Percentiles rank a stretch among this genome's conserved stretches.
These are phyloP conservation scores for Dothidotthia symphoricarpi DNA, from an alignment of 2,329 filamentous ascomycete species.

Conservation along the genomic window DNA sequence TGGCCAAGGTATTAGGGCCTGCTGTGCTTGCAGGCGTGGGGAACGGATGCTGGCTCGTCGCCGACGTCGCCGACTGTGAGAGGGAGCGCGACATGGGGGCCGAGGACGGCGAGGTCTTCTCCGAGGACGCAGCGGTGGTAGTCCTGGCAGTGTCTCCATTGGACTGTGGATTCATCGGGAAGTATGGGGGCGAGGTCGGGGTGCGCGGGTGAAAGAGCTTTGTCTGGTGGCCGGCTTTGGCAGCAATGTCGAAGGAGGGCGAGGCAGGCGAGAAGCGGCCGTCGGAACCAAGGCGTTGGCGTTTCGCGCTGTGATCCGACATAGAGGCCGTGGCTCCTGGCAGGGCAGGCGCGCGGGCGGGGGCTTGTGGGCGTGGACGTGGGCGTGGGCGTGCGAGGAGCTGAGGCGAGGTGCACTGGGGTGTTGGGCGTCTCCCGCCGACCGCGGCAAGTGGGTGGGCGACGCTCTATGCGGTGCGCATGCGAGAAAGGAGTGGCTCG, in stretches of 20 bases:
- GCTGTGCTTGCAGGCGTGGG: slow-evolving; percentile 43
- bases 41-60: slow-evolving; percentile 31
- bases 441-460: slow-evolving; percentile 30
- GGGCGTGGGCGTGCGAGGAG: slow-evolving; percentile 16
- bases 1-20: slow-evolving; percentile 31
- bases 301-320: slow-evolving; percentile 41
- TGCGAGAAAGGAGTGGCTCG: slow-evolving; percentile 20
- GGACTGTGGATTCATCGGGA: slow-evolving; percentile 48
- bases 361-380: slow-evolving; percentile 11
- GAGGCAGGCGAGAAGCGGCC: slow-evolving; percentile 48
- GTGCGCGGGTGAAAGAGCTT: slow-evolving; percentile 49
- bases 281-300: slow-evolving; percentile 41
- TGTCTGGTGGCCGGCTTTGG: slow-evolving; percentile 38
- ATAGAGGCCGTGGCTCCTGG: slow-evolving; percentile 24
- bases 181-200: slow-evolving; percentile 49
- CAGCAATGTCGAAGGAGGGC: slow-evolving; percentile 43
- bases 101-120: slow-evolving; percentile 46
- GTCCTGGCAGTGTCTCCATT: slow-evolving; percentile 37
- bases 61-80: slow-evolving; percentile 36
- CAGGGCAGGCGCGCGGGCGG: slow-evolving; percentile 6
- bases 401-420: slow-evolving; percentile 24
- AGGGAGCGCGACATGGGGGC: slow-evolving; percentile 38
- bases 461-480: slow-evolving; percentile 31
- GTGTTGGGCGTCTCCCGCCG: slow-evolving; percentile 29
- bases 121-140: slow-evolving; percentile 27